phyloP scores from a whole-genome alignment of 495 filamentous ascomycete genomes.

The Darksidea phi region DNA sequence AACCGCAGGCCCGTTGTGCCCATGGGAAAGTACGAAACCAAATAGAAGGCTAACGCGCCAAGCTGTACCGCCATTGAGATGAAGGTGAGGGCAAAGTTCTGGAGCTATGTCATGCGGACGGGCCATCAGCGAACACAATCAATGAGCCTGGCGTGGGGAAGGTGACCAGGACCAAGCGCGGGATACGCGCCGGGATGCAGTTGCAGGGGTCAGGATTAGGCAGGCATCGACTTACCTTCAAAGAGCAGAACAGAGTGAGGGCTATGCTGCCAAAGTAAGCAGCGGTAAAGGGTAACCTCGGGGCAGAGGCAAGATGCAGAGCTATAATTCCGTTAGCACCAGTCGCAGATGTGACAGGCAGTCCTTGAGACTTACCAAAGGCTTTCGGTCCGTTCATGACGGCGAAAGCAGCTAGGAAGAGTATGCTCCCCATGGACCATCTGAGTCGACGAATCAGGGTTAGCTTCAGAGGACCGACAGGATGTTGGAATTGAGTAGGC shows the following conservation, averaged over 20 bases:
- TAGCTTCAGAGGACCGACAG: conserved; percentile 18
- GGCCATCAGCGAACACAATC: conserved; percentile 29
- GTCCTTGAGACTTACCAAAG: conserved; percentile 53
- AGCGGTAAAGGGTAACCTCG: conserved; percentile 89
- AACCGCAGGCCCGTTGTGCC: conserved; percentile 84
- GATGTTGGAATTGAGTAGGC: conserved; percentile 35
- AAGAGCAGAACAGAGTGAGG: conserved; percentile 84
- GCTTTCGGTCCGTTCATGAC: conserved; percentile 84
- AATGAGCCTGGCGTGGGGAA: conserved; percentile 35
- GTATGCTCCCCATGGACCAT: conserved; percentile 87
- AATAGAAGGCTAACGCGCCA: conserved; percentile 82
- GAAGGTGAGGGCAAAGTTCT: conserved; percentile 76
- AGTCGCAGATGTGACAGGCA: too few relatives aligned
- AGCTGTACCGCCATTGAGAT: conserved; percentile 80
- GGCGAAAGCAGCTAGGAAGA: conserved; percentile 92
- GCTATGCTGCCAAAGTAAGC: conserved; percentile 95
- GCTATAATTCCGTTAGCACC: conserved; percentile 37
- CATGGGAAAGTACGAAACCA: conserved; percentile 98
- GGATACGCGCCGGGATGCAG: conserved; percentile 17
- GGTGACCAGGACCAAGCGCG: conserved; percentile 16
- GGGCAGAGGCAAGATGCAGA: conserved; percentile 78
- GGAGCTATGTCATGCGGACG: conserved; percentile 58
- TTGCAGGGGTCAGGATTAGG: conserved; percentile 25
- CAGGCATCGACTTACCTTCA: conserved; percentile 66
- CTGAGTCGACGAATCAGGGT: conserved; percentile 49